Base-by-base conservation (phyloP, 768 basidiomycete species). In the Cyclocybe aegerita region DNA sequence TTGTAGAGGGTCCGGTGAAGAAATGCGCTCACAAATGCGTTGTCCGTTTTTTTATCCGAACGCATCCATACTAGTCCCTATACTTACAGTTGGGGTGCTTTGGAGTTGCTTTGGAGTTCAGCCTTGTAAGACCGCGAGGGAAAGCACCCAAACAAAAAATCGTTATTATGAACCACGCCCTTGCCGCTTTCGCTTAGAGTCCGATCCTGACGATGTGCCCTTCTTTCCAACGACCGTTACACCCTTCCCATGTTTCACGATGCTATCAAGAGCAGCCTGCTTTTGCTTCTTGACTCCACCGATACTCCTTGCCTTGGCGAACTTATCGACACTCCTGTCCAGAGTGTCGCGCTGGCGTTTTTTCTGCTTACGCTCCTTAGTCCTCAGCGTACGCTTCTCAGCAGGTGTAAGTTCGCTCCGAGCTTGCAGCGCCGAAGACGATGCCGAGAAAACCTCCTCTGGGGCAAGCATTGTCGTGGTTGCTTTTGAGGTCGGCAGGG, bases 201-300 rank as follows among this genome's bases (percentile, higher is more conserved):
- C 69, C 43, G 65, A 64, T 17, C 59, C 48, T 39, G 48, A 23
- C 5, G 51, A 68, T 65, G 60, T 72, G 73, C 51, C 65, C 57
- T 69, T 71, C 67, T 93, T 95, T 16, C 93, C 93, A 37, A 95
- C 80, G 12, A 95, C 85, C 0, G 92, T 94, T 36, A 94, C 88
- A 0, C 93, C 92, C 62, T 83, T 88, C 1, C 92, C 90, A 30
- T 76, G 80, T 64, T 91, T 94, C 29, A 97, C 85, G 7, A 97
- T 78, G 55, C 79, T 87, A 66, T 86, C 83, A 52, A 94, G 71
- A 10, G 90, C 92, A 9, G 78, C 81, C 53, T 92, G 84, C 69
- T 98, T 97, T 70, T 94, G 87, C 60, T 83, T 85, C 68, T 87
- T 90, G 17, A 83, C 75, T 17, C 76, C 75, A 23, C 78, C 71